Evolutionary conservation across 345 rosid species (phyloP), one percentile per base, ranked within the genome.

Genomic region (Euphorbia lathyris): DNA sequence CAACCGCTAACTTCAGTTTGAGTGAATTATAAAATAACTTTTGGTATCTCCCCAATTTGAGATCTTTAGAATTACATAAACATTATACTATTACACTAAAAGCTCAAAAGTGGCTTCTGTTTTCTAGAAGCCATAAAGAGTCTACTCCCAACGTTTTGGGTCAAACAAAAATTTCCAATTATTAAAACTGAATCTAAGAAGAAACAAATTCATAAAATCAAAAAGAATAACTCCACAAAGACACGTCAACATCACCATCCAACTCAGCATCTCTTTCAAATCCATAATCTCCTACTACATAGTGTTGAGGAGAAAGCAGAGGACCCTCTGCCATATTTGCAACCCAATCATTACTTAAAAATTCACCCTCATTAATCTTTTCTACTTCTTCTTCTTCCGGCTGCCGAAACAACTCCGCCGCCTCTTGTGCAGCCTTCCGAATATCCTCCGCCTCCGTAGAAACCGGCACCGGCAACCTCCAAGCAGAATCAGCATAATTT

Each of bases 401-500:
- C 9, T 80, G 81, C 79, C 88, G 60, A 11, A 86, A 84, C 67
- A 75, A 62, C 38, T 87, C 83, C 0, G 96, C 96, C 0, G 90
- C 96, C 63, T 87, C 86, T 0, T 77, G 72, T 0, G 96, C 96
- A 0, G 79, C 85, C 36, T 63, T 62, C 58, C 86, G 70, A 25
- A 89, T 87, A 27, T 77, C 86, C 20, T 57, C 59, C 0, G 89
- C 80, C n/a, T 82, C 81, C 26, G 5, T 80, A 0, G 96, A 90
- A 60, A 73, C 82, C 1, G 96, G 90, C 38, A 72, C 65, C 0
- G 91, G 96, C 16, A 88, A 69, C 22, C 83, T 81, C 88, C 88
- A 86, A 1, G 78, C 73, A 0, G 93, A 90, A 75, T 90, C 96
- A 0, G 91, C 87, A 62, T 86, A 90, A 74, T 90, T 90, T 29